Evolutionary conservation across 2,329 filamentous ascomycete genomes (phyloP).

Genomic region (Dryadomyces quercivorus): DNA sequence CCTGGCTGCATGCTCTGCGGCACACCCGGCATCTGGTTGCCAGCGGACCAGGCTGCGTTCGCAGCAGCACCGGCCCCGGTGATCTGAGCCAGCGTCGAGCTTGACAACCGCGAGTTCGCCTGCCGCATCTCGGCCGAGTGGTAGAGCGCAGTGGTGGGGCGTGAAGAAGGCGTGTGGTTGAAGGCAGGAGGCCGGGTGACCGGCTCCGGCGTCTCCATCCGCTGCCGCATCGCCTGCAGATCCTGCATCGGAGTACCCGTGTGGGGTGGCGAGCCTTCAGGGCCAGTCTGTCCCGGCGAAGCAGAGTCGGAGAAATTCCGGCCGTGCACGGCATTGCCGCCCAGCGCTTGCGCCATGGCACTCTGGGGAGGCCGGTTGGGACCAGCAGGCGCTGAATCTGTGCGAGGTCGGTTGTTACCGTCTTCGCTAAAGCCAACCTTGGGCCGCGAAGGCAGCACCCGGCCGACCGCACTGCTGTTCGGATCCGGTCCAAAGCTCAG

Average conservation of each 20-base stretch:
- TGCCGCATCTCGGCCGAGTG: constrained; percentile 66
- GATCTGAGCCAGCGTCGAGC: constrained; percentile 68
- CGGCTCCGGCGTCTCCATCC: constrained; percentile 57
- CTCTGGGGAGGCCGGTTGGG: not conserved
- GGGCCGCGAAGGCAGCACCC: constrained; percentile 17
- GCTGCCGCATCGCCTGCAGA: constrained; percentile 38
- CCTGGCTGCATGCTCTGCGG: no score
- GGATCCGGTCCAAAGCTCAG: constrained; percentile 35
- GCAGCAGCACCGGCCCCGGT: constrained; percentile 51
- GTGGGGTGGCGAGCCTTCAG: constrained; percentile 38
- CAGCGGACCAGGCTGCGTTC: not conserved
- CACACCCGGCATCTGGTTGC: not conserved
- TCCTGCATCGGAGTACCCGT: constrained; percentile 30
- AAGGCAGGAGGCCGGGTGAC: constrained; percentile 72
- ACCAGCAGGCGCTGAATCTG: not conserved
- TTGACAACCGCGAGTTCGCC: constrained; percentile 75
- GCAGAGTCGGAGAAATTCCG: constrained; percentile 37
- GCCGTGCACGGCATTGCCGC: constrained; percentile 28
- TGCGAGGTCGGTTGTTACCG: not conserved
- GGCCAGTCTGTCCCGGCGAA: constrained; percentile 39
- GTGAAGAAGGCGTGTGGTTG: constrained; percentile 58
- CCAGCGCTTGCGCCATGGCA: not conserved
- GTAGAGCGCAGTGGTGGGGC: constrained; percentile 57
- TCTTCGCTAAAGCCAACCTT: constrained; percentile 50
- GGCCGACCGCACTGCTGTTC: constrained; percentile 2